Evolutionary conservation across 169 alveolate species (phyloP), one percentile per base, ranked within the genome.

Genomic region (Plasmodium vivax): DNA sequence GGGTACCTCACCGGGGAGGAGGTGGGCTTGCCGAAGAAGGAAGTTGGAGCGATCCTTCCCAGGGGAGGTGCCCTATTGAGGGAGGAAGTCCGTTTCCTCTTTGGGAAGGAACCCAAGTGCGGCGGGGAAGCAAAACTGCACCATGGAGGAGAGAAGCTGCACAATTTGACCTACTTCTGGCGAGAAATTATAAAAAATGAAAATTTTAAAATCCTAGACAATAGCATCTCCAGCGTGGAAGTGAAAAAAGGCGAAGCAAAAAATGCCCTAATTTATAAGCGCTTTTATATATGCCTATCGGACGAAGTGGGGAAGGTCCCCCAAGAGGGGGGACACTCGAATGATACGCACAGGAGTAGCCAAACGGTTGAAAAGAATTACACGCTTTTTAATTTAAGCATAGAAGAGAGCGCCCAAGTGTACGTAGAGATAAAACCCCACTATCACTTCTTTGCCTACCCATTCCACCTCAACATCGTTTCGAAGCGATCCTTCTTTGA

Each of bases 341-440:
- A n/a, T 83, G 73, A 30, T 32, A 41, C 19, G 7, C 56, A 43
- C 1, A 32, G 23, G 8, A 47, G 16, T n/a, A 81, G 38, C 36
- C 16, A n/a, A 4, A 43, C 51, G 27, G 47, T 27, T 23, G 34
- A 56, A 1, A 77, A 54, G 4, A 62, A 77, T 30, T 75, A 87
- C 34, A 30, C 56, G 2, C 38, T 87, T 87, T 87, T 75, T 36
- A 36, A 9, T 16, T 7, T 87, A 16, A 58, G 4, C 19, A 43
- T 87, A 36, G 85, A 87, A 27, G 82, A 71, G 30, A 32, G 43
- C 2, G 45, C 74, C 10, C 36, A 87, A 27, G 38, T 87, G 14
- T 87, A 87, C 38, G 62, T 87, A 8, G 93, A 87, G 34, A 75
- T 87, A 87, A 75, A 87, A 14, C 93, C 93, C 7, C 93, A 87